A percentile compares a stretch with the other conserved stretches of the same genome.
phyloP scores from a whole-genome alignment of 1,284 basidiomycete species.

The Testicularia cyperi region DNA sequence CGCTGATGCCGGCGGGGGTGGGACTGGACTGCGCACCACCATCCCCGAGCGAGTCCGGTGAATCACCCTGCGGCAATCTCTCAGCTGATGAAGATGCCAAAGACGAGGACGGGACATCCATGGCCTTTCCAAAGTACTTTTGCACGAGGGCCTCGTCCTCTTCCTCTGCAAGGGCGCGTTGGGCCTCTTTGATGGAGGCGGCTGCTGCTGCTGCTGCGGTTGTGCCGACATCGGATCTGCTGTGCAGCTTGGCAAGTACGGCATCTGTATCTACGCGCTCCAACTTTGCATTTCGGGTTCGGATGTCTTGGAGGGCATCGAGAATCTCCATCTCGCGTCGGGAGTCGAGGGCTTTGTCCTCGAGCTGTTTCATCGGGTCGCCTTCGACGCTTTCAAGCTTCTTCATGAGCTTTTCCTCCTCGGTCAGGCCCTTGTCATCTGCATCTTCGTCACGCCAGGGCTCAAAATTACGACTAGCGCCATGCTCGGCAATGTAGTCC shows the following conservation, averaged over 20 bases:
- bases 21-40: no score
- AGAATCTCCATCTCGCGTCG: constrained; percentile 98
- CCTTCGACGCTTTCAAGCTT: constrained; percentile 64
- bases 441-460: constrained; percentile 42
- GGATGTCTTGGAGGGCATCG: constrained; percentile 91
- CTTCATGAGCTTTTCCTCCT: constrained; percentile 28
- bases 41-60: no score
- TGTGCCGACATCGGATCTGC: neutral
- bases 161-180: constrained; percentile 70
- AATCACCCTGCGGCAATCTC: no score
- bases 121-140: constrained; percentile 78
- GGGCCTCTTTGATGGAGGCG: constrained; percentile 1
- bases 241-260: constrained; percentile 35
- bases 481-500: constrained; percentile 57
- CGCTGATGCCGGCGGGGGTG: neutral
- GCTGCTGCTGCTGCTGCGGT: neutral
- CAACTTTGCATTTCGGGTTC: constrained; percentile 85
- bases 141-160: constrained; percentile 88
- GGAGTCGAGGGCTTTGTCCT: constrained; percentile 85
- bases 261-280: constrained; percentile 66
- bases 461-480: constrained; percentile 55
- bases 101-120: constrained; percentile 22
- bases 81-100: no score
- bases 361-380: constrained; percentile 94
- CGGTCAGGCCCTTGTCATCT: constrained; percentile 32